phyloP scores from a whole-genome alignment of 2,329 filamentous ascomycete species.

The Sporothrix dimorphospora region DNA sequence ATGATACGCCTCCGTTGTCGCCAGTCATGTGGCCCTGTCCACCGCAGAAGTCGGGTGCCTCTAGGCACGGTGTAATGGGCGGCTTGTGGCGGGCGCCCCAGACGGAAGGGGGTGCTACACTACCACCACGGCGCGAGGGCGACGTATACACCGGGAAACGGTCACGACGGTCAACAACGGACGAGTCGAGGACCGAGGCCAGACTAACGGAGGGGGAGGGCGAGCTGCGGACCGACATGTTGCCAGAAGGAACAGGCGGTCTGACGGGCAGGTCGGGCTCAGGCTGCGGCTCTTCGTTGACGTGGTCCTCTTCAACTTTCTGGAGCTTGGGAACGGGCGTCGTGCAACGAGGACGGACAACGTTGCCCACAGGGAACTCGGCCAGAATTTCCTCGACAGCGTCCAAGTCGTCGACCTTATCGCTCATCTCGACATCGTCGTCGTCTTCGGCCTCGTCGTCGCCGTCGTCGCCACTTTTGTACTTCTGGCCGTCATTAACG shows the following conservation, averaged over 20 bases:
- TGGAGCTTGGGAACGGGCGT: neutral
- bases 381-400: neutral
- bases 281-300: neutral
- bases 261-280: neutral
- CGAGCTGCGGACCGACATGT: constrained; percentile 27
- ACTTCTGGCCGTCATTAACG: neutral
- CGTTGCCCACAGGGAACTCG: constrained; percentile 8
- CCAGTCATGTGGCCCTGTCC: neutral
- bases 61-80: constrained; percentile 24
- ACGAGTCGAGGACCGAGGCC: constrained; percentile 3
- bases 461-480: neutral
- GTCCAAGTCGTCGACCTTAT: neutral
- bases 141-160: constrained; percentile 20
- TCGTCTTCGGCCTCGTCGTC: neutral
- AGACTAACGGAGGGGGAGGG: constrained; percentile 25
- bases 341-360: neutral
- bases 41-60: constrained; percentile 15
- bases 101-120: constrained; percentile 18
- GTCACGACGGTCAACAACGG: neutral
- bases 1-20: neutral
- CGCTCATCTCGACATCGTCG: neutral
- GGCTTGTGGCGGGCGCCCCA: constrained; percentile 32
- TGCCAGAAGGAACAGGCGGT: neutral
- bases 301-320: neutral
- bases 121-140: constrained; percentile 24